Conservation (phyloP, 2,329 filamentous ascomycete species). For the Venturiaceae sp. region DNA sequence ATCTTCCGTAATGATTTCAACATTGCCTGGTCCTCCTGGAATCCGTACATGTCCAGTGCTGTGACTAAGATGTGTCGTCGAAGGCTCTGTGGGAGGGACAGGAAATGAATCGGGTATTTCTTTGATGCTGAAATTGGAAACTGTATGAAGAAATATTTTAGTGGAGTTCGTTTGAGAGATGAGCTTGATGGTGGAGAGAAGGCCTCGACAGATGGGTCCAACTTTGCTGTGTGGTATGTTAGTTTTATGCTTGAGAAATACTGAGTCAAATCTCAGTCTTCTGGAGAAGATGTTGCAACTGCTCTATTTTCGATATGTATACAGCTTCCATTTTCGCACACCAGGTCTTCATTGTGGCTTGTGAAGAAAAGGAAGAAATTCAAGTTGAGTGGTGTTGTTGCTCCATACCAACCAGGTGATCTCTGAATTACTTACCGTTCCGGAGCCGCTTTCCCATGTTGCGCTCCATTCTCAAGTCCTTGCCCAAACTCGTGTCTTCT, state of each 20-base stretch:
- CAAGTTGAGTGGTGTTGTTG: too few relatives aligned
- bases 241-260: background rate
- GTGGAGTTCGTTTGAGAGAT: too few relatives aligned
- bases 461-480: background rate
- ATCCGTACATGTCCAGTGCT: background rate
- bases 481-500: background rate
- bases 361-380: too few relatives aligned
- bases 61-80: background rate
- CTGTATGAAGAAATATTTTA: too few relatives aligned
- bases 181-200: background rate
- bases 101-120: background rate
- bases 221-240: background rate
- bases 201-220: background rate
- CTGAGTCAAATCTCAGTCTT: background rate
- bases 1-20: background rate
- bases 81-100: background rate
- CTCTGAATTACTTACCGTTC: too few relatives aligned
- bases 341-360: too few relatives aligned
- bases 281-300: background rate
- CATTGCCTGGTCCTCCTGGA: background rate
- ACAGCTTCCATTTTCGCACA: background rate
- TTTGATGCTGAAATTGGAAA: background rate
- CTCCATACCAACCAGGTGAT: too few relatives aligned
- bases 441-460: too few relatives aligned
- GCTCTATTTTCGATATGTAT: background rate